A percentile compares a stretch with the other conserved stretches of the same genome.
Evolutionary conservation across 2,329 filamentous ascomycete species (phyloP).

Genomic region (Lachnellula subtilissima): DNA sequence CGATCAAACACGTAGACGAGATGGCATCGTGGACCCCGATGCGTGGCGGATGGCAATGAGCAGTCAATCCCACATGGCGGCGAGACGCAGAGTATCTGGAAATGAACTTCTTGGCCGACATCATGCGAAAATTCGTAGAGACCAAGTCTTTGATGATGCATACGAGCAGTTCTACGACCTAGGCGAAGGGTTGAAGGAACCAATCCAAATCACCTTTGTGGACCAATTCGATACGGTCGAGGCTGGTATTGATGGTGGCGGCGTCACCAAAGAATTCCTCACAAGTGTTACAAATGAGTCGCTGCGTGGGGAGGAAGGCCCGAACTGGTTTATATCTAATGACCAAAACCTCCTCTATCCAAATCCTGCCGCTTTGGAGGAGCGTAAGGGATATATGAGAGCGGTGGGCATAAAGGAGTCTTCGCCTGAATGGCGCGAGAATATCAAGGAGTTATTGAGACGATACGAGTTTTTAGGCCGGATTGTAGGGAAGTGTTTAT

Average conservation of each 20-base stretch:
- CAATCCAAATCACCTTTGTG: conserved; percentile 93
- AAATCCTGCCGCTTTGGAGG: conserved; percentile 73
- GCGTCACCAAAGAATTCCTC: conserved; percentile 95
- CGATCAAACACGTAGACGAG: conserved; percentile 71
- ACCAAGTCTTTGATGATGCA: conserved; percentile 79
- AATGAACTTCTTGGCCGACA: conserved; percentile 52
- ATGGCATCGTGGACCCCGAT: conserved; percentile 68
- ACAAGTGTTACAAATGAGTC: conserved; percentile 83
- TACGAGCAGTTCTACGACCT: conserved; percentile 77
- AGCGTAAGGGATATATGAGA: conserved; percentile 55
- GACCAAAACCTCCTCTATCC: conserved; percentile 84
- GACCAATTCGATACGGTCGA: conserved; percentile 83
- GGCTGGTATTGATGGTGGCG: conserved; percentile 93
- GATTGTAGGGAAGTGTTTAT: conserved; percentile 92
- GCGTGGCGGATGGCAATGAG: conserved; percentile 63
- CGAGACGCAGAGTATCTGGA: conserved; percentile 11
- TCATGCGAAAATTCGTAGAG: conserved; percentile 73
- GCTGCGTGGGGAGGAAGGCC: conserved; percentile 56
- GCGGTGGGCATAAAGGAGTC: conserved; percentile 47
- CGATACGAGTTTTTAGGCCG: conserved; percentile 89
- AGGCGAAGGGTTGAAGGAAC: conserved; percentile 81
- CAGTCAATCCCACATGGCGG: conserved; percentile 32
- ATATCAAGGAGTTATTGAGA: conserved; percentile 57
- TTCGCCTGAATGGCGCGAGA: conserved; percentile 51
- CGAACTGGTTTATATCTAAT: conserved; percentile 74